Conservation (phyloP, 305 asterid genomes). For the Solanum hybrid region DNA sequence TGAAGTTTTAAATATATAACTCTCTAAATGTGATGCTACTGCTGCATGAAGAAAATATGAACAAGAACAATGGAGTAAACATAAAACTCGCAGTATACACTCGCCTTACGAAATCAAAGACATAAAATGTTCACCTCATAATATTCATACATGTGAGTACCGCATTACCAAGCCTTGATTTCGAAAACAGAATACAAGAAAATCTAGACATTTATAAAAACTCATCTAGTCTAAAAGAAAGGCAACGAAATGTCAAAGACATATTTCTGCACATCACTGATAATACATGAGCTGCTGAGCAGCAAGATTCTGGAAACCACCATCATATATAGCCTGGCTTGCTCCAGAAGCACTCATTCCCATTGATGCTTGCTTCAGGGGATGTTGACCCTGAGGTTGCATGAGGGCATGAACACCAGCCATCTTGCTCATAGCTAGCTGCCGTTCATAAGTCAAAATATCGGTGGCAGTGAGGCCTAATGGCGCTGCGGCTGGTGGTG, state of each 20-base stretch:
- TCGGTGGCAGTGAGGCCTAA: slow-evolving; percentile 49
- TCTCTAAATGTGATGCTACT: not conserved
- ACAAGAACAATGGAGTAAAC: not conserved
- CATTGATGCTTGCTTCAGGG: slow-evolving; percentile 32
- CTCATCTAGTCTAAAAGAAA: not conserved
- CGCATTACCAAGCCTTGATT: not conserved
- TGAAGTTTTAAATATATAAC: not conserved
- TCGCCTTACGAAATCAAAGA: not conserved
- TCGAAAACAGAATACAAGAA: not conserved
- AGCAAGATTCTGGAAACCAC: slow-evolving; percentile 38
- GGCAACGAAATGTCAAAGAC: not conserved
- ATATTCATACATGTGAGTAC: not conserved
- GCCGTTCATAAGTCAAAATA: slow-evolving; percentile 69
- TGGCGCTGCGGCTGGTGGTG: slow-evolving; percentile 64
- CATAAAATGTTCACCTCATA: not conserved
- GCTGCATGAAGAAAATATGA: not conserved
- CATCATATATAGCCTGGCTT: slow-evolving; percentile 50
- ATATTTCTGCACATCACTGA: slow-evolving; percentile 18
- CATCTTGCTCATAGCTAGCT: slow-evolving; percentile 75
- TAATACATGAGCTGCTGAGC: slow-evolving; percentile 51
- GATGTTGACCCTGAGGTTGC: slow-evolving; percentile 38
- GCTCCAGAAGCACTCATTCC: slow-evolving; percentile 42
- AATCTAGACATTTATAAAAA: not conserved
- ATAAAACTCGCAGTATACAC: not conserved
- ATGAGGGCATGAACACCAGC: slow-evolving; percentile 36